phyloP scores from a whole-genome alignment of 805 yeast genomes.

The Metschnikowia matae region DNA sequence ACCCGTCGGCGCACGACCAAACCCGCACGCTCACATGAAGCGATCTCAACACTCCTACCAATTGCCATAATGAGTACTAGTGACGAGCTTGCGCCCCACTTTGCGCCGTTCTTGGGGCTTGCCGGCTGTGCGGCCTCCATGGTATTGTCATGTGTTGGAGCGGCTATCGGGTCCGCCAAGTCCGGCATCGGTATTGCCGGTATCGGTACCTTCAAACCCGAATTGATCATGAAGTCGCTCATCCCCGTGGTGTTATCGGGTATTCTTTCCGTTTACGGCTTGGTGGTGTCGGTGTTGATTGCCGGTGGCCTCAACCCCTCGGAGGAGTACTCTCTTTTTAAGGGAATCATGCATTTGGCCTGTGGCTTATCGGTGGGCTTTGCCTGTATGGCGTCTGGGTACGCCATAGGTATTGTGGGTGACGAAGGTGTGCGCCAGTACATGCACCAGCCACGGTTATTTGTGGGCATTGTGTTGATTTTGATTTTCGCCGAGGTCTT shows the following conservation, averaged over 20 bases:
- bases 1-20: not conserved
- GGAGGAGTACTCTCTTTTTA: slow-evolving; percentile 77
- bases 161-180: slow-evolving; percentile 97
- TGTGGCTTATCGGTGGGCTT: slow-evolving; percentile 96
- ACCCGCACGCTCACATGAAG: not conserved
- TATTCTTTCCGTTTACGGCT: slow-evolving; percentile 92
- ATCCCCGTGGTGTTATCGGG: slow-evolving; percentile 99
- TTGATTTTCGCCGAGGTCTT: slow-evolving; percentile 88
- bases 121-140: slow-evolving; percentile 96
- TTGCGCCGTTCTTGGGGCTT: slow-evolving; percentile 96
- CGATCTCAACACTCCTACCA: not conserved
- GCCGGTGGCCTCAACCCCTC: slow-evolving; percentile 85
- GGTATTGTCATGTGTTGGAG: slow-evolving; percentile 92
- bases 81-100: slow-evolving; percentile 76
- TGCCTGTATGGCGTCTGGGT: slow-evolving; percentile 94
- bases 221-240: slow-evolving; percentile 88
- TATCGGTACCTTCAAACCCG: slow-evolving; percentile 97
- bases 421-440: slow-evolving; percentile 88
- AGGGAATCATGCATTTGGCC: slow-evolving; percentile 97
- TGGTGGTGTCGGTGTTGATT: slow-evolving; percentile 92
- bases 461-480: slow-evolving; percentile 86
- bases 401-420: slow-evolving; percentile 92
- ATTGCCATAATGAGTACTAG: slow-evolving; percentile 21
- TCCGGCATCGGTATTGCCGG: slow-evolving; percentile 98
- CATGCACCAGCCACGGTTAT: slow-evolving; percentile 83